Evolutionary conservation across 2,329 filamentous ascomycete genomes (phyloP).

Genomic region (Shiraia sp.): DNA sequence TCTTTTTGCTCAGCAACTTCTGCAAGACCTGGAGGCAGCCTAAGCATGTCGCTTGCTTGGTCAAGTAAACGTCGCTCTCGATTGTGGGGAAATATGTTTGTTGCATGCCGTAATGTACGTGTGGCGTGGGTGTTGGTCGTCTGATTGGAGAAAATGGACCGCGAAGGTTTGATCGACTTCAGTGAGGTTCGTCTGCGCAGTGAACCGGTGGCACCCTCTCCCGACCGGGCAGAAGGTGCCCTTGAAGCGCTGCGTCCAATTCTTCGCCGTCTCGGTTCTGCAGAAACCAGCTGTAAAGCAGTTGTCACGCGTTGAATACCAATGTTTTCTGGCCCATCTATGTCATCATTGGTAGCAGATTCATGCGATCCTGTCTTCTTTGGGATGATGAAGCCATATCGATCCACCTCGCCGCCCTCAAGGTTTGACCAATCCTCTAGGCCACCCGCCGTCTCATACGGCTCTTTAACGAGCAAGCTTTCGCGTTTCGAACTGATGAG

Average conservation of each 20-base stretch:
- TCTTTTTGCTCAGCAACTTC: conserved; percentile 51
- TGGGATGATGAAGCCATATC: conserved; percentile 66
- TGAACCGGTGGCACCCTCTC: conserved; percentile 45
- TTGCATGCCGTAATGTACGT: conserved; percentile 54
- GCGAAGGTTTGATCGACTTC: conserved; percentile 49
- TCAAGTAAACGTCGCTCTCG: conserved; percentile 59
- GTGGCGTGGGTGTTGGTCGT: conserved; percentile 48
- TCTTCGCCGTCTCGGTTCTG: conserved; percentile 58
- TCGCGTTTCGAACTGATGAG: conserved; percentile 32
- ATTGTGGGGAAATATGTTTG: conserved; percentile 59
- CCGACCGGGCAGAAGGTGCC: conserved; percentile 47
- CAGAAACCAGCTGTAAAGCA: conserved; percentile 59
- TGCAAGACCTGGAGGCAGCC: conserved; percentile 57
- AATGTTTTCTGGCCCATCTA: conserved; percentile 38
- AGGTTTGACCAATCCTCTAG: conserved; percentile 69
- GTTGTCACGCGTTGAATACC: conserved; percentile 63
- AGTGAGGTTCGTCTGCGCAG: conserved; percentile 47
- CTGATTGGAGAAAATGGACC: conserved; percentile 41
- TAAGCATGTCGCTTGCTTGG: conserved; percentile 68
- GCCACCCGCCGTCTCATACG: conserved; percentile 63
- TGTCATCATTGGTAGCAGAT: conserved; percentile 25
- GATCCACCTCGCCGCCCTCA: conserved; percentile 62
- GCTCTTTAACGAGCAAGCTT: conserved; percentile 52
- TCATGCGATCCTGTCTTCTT: conserved; percentile 42
- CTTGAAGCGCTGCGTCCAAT: conserved; percentile 56